A percentile compares a stretch with the other conserved stretches of the same genome.
These are phyloP conservation scores for Globisporangium ultimum DNA, from an alignment of 352 stramenopile genomes.

Conservation along the genomic window DNA sequence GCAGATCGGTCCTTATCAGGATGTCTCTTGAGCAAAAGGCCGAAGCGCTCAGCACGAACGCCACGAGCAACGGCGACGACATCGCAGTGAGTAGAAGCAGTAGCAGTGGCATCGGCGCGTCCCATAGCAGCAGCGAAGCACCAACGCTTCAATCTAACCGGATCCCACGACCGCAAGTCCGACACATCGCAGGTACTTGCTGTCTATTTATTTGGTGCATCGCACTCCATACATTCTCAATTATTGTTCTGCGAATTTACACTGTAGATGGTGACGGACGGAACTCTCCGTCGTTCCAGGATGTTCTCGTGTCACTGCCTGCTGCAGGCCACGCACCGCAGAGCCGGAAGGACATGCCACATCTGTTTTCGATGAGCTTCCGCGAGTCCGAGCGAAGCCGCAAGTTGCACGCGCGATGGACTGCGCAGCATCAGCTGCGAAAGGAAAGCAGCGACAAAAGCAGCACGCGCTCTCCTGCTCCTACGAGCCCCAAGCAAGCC, in stretches of 20 bases:
- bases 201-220: neutral
- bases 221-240: neutral
- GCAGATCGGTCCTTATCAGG: too few species aligned
- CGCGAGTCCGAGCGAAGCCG: neutral
- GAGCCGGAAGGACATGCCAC: neutral
- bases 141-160: neutral
- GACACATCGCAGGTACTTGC: neutral
- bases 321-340: neutral
- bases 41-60: too few species aligned
- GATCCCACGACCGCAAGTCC: neutral
- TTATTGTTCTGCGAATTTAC: too few species aligned
- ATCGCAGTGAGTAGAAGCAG: too few species aligned
- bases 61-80: too few species aligned
- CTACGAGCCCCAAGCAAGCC: neutral
- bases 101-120: neutral
- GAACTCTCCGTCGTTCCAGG: slow-evolving; percentile 12
- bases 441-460: neutral
- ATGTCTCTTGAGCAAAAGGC: too few species aligned
- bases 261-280: neutral
- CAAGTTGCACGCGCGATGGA: neutral
- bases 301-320: slow-evolving; percentile 13
- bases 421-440: neutral
- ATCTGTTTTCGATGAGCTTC: neutral
- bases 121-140: neutral
- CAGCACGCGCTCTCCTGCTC: neutral